Evolutionary conservation across 2,329 filamentous ascomycete genomes (phyloP).

Genomic region (Fusarium mexicanum): DNA sequence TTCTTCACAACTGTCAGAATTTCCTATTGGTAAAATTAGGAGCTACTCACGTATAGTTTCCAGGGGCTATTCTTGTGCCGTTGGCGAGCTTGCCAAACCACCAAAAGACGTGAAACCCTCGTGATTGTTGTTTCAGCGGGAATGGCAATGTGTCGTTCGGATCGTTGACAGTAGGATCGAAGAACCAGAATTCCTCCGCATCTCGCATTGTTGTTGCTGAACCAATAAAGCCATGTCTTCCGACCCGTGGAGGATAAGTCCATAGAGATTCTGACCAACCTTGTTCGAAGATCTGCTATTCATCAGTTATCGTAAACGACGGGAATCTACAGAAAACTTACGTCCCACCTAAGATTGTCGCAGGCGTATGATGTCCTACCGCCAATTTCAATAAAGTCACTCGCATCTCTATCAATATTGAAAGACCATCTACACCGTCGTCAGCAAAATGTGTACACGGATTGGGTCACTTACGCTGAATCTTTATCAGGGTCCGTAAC

Average conservation of each 20-base stretch:
- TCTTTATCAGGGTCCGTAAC: conserved; percentile 39
- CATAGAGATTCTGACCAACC: conserved; percentile 53
- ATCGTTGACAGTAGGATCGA: conserved; percentile 49
- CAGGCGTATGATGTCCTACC: conserved; percentile 47
- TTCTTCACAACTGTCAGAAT: conserved; percentile 40
- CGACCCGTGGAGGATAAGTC: conserved; percentile 53
- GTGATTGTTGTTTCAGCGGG: conserved; percentile 48
- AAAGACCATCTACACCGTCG: conserved; percentile 47
- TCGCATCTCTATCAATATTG: conserved; percentile 39
- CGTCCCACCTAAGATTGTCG: conserved; percentile 50
- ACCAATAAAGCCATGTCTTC: conserved; percentile 54
- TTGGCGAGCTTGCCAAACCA: conserved; percentile 57
- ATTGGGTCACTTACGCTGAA: conserved; percentile 33
- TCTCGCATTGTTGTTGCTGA: conserved; percentile 53
- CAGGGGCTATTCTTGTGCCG: conserved; percentile 52
- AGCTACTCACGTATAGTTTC: conserved; percentile 52
- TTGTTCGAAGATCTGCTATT: conserved; percentile 50
- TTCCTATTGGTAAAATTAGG: not conserved
- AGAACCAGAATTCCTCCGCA: conserved; percentile 46
- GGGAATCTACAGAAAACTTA: conserved; percentile 27
- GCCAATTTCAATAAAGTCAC: conserved; percentile 46
- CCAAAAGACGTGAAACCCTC: conserved; percentile 49
- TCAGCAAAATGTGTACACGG: not conserved
- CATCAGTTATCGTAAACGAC: not conserved
- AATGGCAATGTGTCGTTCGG: conserved; percentile 53